These are phyloP conservation scores for Davidsoniella neocaledoniae DNA, from an alignment of 2,329 filamentous ascomycete species.

Conservation along the genomic window DNA sequence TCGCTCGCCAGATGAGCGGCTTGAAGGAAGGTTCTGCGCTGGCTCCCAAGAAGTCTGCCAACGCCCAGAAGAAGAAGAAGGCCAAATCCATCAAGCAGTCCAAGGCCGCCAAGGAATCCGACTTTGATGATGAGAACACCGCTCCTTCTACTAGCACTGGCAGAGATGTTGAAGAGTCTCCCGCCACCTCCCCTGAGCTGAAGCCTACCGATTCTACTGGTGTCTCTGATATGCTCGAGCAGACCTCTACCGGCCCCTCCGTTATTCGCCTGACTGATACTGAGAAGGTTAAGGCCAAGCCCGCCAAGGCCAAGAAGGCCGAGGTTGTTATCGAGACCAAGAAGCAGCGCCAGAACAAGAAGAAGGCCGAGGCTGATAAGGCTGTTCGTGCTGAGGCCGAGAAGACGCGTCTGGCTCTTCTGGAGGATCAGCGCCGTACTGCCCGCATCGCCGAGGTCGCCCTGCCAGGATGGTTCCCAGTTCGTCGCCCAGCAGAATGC, in stretches of 20 bases:
- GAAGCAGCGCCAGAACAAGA: constrained; percentile 86
- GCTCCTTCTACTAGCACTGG: constrained; percentile 53
- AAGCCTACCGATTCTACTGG: constrained; percentile 43
- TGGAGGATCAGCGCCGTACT: constrained; percentile 69
- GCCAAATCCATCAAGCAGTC: constrained; percentile 51
- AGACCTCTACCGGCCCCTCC: constrained; percentile 47
- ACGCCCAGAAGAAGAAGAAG: constrained; percentile 43
- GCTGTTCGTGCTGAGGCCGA: constrained; percentile 60
- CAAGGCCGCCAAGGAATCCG: constrained; percentile 36
- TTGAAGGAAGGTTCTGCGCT: constrained; percentile 42
- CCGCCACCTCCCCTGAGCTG: constrained; percentile 47
- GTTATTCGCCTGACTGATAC: constrained; percentile 54
- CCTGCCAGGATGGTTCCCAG: constrained; percentile 59
- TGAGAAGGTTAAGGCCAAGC: constrained; percentile 42
- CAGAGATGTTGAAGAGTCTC: constrained; percentile 65
- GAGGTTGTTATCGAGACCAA: constrained; percentile 63
- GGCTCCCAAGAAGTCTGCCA: constrained; percentile 36
- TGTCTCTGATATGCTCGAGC: constrained; percentile 84
- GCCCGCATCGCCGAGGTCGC: constrained; percentile 67
- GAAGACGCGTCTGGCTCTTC: constrained; percentile 53
- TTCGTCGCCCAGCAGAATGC: constrained; percentile 30
- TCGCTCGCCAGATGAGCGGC: constrained; percentile 56
- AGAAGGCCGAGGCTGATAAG: constrained; percentile 74
- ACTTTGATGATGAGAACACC: constrained; percentile 26
- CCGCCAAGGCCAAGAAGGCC: constrained; percentile 43